Percentiles rank a stretch among this genome's conserved stretches.
These are phyloP conservation scores for Chaetothyriales sp. DNA, from an alignment of 2,329 filamentous ascomycete species.

Conservation along the genomic window DNA sequence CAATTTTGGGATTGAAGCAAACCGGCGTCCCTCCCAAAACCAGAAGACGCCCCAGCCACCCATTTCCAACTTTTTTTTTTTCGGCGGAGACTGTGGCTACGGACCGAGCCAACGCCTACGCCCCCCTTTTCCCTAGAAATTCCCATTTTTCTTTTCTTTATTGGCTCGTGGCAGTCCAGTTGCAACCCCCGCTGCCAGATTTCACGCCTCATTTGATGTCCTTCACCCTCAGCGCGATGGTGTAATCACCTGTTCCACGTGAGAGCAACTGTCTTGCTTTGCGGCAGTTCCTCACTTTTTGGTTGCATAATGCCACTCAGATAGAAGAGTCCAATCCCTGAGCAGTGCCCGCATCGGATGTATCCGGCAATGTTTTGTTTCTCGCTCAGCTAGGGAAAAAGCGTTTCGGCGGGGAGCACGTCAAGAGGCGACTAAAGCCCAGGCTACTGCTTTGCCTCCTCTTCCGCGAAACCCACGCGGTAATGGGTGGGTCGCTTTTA, in stretches of 20 bases:
- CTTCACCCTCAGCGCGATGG: too few species aligned
- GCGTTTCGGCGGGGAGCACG: background rate
- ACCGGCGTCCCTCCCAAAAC: background rate
- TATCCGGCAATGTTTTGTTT: background rate
- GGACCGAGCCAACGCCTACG: background rate
- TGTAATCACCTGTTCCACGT: too few species aligned
- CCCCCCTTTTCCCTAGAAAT: background rate
- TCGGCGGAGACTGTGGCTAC: background rate
- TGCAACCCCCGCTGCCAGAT: too few species aligned
- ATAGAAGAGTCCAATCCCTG: background rate
- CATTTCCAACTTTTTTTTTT: background rate
- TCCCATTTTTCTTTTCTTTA: background rate
- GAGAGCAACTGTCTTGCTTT: background rate
- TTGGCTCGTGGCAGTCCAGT: too few species aligned
- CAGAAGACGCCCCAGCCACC: background rate
- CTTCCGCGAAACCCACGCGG: background rate
- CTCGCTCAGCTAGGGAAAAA: background rate
- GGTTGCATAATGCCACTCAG: background rate
- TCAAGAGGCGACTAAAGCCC: background rate
- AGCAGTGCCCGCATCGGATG: background rate
- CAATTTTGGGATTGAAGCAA: background rate
- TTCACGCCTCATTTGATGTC: too few species aligned
- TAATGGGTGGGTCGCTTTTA: background rate
- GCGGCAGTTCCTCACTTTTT: background rate
- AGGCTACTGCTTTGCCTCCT: background rate